These are phyloP conservation scores for Torrubiellomyces zombiae DNA, from an alignment of 2,329 filamentous ascomycete species.

Conservation along the genomic window DNA sequence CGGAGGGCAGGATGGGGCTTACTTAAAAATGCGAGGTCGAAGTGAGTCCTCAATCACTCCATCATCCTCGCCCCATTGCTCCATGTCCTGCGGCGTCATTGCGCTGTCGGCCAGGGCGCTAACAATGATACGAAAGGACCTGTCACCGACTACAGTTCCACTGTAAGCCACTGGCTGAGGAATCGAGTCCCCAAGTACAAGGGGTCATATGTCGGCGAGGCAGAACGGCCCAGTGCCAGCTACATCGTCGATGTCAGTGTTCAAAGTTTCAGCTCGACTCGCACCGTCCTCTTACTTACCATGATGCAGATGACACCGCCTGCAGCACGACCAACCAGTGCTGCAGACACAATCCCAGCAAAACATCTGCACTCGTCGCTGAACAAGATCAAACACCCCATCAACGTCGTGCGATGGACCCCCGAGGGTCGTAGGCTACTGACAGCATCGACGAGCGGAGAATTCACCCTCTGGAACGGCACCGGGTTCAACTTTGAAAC, in stretches of 20 bases:
- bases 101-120: conserved; percentile 6
- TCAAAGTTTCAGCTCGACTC: no score
- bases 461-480: conserved; percentile 97
- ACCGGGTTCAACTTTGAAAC: conserved; percentile 99
- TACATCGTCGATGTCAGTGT: conserved; percentile 68
- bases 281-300: no score
- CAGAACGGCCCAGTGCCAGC: conserved; percentile 71
- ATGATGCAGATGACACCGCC: conserved; percentile 64
- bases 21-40: conserved; percentile 32
- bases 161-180: conserved; percentile 81
- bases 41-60: conserved; percentile 21
- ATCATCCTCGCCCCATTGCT: background rate
- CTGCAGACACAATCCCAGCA: conserved; percentile 80
- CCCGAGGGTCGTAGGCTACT: conserved; percentile 83
- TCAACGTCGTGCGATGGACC: conserved; percentile 95
- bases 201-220: conserved; percentile 53
- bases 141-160: conserved; percentile 85
- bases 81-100: background rate
- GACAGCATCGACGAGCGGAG: conserved; percentile 88
- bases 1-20: conserved; percentile 25
- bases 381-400: conserved; percentile 94
- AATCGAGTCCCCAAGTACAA: conserved; percentile 55
- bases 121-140: conserved; percentile 39
- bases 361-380: conserved; percentile 95
- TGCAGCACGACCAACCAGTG: conserved; percentile 52